phyloP scores from a whole-genome alignment of 305 asterid genomes.

The Nicotiana rustica region DNA sequence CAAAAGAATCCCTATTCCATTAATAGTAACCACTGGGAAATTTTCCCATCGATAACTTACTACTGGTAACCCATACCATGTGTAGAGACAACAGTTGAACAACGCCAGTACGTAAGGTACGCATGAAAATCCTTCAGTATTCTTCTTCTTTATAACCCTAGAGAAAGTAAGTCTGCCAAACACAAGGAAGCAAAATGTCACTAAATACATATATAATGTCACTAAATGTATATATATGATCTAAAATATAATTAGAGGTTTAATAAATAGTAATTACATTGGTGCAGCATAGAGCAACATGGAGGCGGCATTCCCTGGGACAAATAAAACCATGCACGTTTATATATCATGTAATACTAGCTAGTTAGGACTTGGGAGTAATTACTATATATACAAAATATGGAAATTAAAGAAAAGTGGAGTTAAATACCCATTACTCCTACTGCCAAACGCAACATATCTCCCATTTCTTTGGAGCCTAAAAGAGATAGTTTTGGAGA shows the following conservation, averaged over 20 bases:
- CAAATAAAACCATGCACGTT: constrained; percentile 34
- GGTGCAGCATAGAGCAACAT: constrained; percentile 79
- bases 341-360: neutral
- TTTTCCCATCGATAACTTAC: constrained; percentile 83
- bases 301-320: constrained; percentile 78
- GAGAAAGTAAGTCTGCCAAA: constrained; percentile 61
- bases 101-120: constrained; percentile 72
- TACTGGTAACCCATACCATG: constrained; percentile 88
- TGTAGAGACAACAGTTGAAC: constrained; percentile 64
- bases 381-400: neutral
- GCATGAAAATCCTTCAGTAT: constrained; percentile 67
- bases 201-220: too few species aligned
- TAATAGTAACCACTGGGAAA: constrained; percentile 67
- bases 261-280: constrained; percentile 46
- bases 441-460: constrained; percentile 65
- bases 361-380: neutral
- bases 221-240: neutral
- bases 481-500: neutral
- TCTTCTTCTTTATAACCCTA: constrained; percentile 60
- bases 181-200: neutral
- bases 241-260: neutral
- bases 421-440: constrained; percentile 66
- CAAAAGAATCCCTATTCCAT: constrained; percentile 73
- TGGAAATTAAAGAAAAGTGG: neutral
- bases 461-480: constrained; percentile 52